Evolutionary conservation across 495 filamentous ascomycete species (phyloP).

Genomic region (Penicillium canariense): DNA sequence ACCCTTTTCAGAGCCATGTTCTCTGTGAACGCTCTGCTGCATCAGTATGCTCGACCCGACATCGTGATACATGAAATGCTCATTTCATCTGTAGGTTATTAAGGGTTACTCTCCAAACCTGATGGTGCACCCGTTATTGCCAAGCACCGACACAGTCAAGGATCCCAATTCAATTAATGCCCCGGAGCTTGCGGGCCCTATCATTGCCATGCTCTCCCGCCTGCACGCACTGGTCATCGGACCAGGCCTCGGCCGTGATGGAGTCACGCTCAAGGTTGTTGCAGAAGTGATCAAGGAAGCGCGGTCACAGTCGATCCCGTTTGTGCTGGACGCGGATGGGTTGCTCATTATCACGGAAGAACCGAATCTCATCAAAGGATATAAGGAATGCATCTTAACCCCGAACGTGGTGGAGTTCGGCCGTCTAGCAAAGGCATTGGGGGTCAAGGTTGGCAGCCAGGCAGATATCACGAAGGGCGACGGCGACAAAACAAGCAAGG

Average conservation of each 20-base stretch:
- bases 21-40: conserved; percentile 90
- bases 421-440: conserved; percentile 68
- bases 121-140: conserved; percentile 97
- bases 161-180: conserved; percentile 45
- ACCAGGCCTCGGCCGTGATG: conserved; percentile 86
- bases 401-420: conserved; percentile 94
- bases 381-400: conserved; percentile 82
- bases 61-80: neutral
- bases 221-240: conserved; percentile 94
- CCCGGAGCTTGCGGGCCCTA: conserved; percentile 61
- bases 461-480: conserved; percentile 40
- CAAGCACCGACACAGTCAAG: conserved; percentile 55
- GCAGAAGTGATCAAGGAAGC: conserved; percentile 78
- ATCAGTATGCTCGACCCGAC: conserved; percentile 31
- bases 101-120: conserved; percentile 98
- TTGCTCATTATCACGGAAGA: conserved; percentile 70
- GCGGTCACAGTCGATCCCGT: conserved; percentile 65
- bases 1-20: conserved; percentile 73
- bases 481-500: conserved; percentile 44
- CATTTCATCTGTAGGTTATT: conserved; percentile 56
- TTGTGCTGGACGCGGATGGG: conserved; percentile 92
- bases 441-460: conserved; percentile 51
- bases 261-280: conserved; percentile 85
- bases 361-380: conserved; percentile 76
- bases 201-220: conserved; percentile 77